Conservation (phyloP, 495 filamentous ascomycete species). For the Trypethelium eluteriae region DNA sequence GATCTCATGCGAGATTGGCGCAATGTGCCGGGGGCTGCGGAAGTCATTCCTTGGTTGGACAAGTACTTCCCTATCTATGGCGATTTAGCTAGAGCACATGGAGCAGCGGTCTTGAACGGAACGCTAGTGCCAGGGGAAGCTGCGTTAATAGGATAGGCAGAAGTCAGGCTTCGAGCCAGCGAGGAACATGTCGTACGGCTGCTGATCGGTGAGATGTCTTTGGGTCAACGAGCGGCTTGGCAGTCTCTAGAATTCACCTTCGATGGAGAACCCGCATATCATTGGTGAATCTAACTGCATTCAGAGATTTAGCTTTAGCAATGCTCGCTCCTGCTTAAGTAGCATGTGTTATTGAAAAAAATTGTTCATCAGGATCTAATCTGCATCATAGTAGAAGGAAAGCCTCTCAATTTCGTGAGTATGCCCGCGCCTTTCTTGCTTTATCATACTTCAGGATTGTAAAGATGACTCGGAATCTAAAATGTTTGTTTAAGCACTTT, state of each 20-base stretch:
- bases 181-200: neutral
- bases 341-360: neutral
- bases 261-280: neutral
- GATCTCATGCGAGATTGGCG: slow-evolving; percentile 79
- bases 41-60: slow-evolving; percentile 61
- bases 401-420: too few relatives aligned
- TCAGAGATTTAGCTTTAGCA: neutral
- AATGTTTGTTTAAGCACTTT: too few relatives aligned
- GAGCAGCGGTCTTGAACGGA: slow-evolving; percentile 43
- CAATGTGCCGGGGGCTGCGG: slow-evolving; percentile 52
- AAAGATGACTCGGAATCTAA: too few relatives aligned
- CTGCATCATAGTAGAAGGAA: too few relatives aligned
- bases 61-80: slow-evolving; percentile 46
- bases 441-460: too few relatives aligned
- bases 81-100: slow-evolving; percentile 43
- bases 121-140: slow-evolving; percentile 44
- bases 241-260: neutral
- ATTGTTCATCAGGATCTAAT: neutral
- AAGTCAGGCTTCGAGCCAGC: neutral
- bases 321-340: neutral
- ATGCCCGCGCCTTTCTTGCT: too few relatives aligned
- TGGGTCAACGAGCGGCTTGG: neutral
- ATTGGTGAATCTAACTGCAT: neutral
- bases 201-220: neutral
- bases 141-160: slow-evolving; percentile 16